phyloP scores from a whole-genome alignment of 208 protist species.

The Herpetomonas samuelpessoai region DNA sequence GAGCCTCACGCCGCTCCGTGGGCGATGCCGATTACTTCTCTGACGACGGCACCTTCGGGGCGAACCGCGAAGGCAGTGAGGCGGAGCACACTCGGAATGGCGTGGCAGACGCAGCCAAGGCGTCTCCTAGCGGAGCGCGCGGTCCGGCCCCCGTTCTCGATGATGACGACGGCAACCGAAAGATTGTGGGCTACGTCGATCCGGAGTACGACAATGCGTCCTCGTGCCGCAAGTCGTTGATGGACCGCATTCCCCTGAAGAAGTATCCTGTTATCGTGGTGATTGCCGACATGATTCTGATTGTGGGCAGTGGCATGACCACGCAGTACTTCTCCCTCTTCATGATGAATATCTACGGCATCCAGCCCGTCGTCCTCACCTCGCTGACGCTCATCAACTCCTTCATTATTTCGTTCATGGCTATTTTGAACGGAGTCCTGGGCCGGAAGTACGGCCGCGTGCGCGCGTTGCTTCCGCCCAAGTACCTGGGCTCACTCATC shows the following conservation, averaged over 20 bases:
- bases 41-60: neutral
- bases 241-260: slow-evolving; percentile 42
- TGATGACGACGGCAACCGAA: slow-evolving; percentile 10
- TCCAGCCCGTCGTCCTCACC: slow-evolving; percentile 33
- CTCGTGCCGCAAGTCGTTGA: slow-evolving; percentile 25
- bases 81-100: neutral
- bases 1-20: neutral
- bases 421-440: slow-evolving; percentile 34
- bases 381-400: slow-evolving; percentile 44
- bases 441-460: slow-evolving; percentile 48
- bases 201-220: slow-evolving; percentile 35
- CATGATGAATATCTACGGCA: slow-evolving; percentile 62
- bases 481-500: slow-evolving; percentile 39
- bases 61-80: neutral
- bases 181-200: slow-evolving; percentile 30
- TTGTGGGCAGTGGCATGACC: slow-evolving; percentile 70
- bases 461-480: slow-evolving; percentile 40
- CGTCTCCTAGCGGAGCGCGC: neutral
- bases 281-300: slow-evolving; percentile 35
- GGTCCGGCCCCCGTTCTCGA: neutral
- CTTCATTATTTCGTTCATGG: slow-evolving; percentile 42
- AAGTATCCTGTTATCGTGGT: slow-evolving; percentile 46
- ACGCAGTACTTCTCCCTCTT: slow-evolving; percentile 75
- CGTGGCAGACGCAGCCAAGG: neutral
- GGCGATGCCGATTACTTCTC: neutral